A percentile compares a stretch with the other conserved stretches of the same genome.
Conservation (phyloP, 371 early-diverging fungal species). For the Cokeromyces recurvatus region DNA sequence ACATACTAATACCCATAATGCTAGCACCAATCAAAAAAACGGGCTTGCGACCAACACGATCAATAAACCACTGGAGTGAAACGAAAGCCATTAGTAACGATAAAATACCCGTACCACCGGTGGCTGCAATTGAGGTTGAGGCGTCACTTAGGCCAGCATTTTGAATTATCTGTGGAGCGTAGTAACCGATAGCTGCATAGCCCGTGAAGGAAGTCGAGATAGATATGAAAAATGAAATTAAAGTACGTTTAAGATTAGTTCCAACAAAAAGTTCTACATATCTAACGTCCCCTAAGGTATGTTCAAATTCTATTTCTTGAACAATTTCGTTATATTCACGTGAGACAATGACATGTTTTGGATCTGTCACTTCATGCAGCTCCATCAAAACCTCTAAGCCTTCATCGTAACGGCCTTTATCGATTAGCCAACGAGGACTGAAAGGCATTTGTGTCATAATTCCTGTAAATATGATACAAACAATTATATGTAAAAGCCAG, state of each 20-base stretch:
- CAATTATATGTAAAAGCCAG: slow-evolving; percentile 28
- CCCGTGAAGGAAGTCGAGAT: slow-evolving; percentile 62
- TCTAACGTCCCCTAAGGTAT: slow-evolving; percentile 25
- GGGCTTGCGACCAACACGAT: slow-evolving; percentile 34
- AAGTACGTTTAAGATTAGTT: slow-evolving; percentile 29
- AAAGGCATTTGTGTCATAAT: slow-evolving; percentile 32
- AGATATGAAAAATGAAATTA: slow-evolving; percentile 41
- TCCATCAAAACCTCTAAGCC: slow-evolving; percentile 32
- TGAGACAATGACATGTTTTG: slow-evolving; percentile 25
- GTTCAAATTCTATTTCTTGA: slow-evolving; percentile 34
- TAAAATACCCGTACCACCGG: slow-evolving; percentile 36
- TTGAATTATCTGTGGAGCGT: slow-evolving; percentile 36
- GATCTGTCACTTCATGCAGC: slow-evolving; percentile 25
- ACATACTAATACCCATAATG: slow-evolving; percentile 37
- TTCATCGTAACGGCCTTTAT: slow-evolving; percentile 36
- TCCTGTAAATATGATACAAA: slow-evolving; percentile 12
- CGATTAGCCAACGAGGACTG: slow-evolving; percentile 58
- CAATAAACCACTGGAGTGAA: slow-evolving; percentile 54
- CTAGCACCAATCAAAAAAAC: slow-evolving; percentile 36
- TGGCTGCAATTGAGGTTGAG: slow-evolving; percentile 33
- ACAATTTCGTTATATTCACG: slow-evolving; percentile 33
- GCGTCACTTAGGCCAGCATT: slow-evolving; percentile 33
- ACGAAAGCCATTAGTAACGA: slow-evolving; percentile 43
- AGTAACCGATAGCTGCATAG: slow-evolving; percentile 54
- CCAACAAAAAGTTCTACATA: slow-evolving; percentile 36